phyloP scores from a whole-genome alignment of 441 rosid genomes.

The Adansonia madagascariensis region DNA sequence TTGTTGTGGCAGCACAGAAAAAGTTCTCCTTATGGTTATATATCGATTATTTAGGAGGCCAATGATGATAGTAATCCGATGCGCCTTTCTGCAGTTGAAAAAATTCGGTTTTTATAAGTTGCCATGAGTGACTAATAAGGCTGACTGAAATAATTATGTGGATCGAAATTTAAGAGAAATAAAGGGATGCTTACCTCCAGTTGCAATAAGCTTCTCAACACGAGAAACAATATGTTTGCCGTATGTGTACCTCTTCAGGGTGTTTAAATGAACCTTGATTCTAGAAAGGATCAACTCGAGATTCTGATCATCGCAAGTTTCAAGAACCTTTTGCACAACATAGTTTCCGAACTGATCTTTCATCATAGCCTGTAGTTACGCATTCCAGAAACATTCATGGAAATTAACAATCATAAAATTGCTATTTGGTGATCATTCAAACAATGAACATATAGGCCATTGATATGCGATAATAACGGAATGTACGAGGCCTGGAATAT shows the following conservation, averaged over 20 bases:
- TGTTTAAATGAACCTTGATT: slow-evolving; percentile 79
- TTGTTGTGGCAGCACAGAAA: slow-evolving; percentile 22
- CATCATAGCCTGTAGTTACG: slow-evolving; percentile 85
- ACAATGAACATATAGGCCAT: neutral
- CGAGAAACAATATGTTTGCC: slow-evolving; percentile 96
- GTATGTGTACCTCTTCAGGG: slow-evolving; percentile 84
- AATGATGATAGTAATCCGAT: slow-evolving; percentile 64
- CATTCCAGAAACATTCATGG: neutral
- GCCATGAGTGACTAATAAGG: neutral
- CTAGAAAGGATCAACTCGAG: slow-evolving; percentile 79
- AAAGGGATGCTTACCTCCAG: slow-evolving; percentile 60
- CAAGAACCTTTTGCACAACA: slow-evolving; percentile 93
- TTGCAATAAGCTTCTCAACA: slow-evolving; percentile 84
- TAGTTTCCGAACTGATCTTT: slow-evolving; percentile 96
- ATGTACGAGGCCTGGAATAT: neutral
- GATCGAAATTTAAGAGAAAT: neutral
- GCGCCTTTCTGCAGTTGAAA: slow-evolving; percentile 72
- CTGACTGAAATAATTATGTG: neutral
- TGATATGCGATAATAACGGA: neutral
- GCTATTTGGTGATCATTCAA: neutral
- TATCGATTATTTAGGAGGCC: slow-evolving; percentile 35
- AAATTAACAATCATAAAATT: neutral
- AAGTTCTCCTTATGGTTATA: slow-evolving; percentile 31
- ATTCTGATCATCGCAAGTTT: slow-evolving; percentile 78
- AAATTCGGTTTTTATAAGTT: neutral